phyloP scores from a whole-genome alignment of 2,329 filamentous ascomycete genomes.

The Penicillium griseofulvum region DNA sequence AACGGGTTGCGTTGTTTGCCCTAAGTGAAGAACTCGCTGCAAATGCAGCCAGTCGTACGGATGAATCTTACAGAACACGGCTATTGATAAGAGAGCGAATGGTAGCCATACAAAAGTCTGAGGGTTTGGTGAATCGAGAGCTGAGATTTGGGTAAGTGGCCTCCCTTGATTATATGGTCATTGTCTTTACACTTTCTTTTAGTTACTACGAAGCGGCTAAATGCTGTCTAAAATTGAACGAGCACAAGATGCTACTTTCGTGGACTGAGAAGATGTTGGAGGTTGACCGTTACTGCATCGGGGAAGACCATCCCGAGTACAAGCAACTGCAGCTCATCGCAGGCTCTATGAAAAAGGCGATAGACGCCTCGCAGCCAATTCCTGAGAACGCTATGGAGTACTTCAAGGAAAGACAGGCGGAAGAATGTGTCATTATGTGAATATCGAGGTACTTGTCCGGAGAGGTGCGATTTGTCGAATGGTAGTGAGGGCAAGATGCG shows the following conservation, averaged over 20 bases:
- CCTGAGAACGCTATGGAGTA: not conserved
- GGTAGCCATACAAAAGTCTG: too few relatives aligned
- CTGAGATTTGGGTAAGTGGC: not conserved
- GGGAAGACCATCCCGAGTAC: too few relatives aligned
- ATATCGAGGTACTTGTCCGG: not conserved
- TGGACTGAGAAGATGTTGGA: not conserved
- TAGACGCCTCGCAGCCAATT: not conserved
- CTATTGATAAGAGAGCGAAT: too few relatives aligned
- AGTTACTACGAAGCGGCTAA: not conserved
- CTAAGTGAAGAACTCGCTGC: too few relatives aligned
- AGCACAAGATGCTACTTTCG: not conserved
- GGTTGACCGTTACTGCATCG: not conserved
- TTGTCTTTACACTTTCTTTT: not conserved
- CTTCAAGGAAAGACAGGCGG: too few relatives aligned
- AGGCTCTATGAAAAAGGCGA: too few relatives aligned
- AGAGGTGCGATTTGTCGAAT: not conserved
- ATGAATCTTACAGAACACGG: too few relatives aligned
- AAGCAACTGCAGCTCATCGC: too few relatives aligned
- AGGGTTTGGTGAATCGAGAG: too few relatives aligned
- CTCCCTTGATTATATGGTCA: not conserved
- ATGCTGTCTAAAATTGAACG: not conserved
- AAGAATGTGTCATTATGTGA: not conserved
- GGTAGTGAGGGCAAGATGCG: not conserved
- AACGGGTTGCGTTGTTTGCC: too few relatives aligned
- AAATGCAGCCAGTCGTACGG: too few relatives aligned